Evolutionary conservation across 2,329 filamentous ascomycete genomes (phyloP).

Genomic region (Fusarium sp.): DNA sequence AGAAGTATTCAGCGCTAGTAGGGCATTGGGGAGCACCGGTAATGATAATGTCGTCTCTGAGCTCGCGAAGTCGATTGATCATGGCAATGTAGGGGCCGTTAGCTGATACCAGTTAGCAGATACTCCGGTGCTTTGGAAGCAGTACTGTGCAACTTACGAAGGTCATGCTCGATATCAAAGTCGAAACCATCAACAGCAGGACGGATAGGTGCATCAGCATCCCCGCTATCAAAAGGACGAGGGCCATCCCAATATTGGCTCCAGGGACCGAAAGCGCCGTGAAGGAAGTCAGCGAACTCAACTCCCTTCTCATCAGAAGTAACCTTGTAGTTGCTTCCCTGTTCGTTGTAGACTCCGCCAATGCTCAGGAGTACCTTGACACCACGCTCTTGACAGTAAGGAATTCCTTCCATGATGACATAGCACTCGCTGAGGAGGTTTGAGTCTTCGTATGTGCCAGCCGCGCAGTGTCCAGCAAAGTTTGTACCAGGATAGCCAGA

Average conservation of each 20-base stretch:
- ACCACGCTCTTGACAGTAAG: slow-evolving; percentile 56
- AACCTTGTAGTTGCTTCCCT: slow-evolving; percentile 52
- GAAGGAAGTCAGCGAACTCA: slow-evolving; percentile 56
- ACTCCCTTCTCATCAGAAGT: slow-evolving; percentile 49
- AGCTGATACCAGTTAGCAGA: slow-evolving; percentile 38
- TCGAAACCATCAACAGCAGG: slow-evolving; percentile 58
- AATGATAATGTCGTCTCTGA: slow-evolving; percentile 53
- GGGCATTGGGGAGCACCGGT: slow-evolving; percentile 62
- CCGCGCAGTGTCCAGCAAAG: slow-evolving; percentile 57
- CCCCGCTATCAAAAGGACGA: slow-evolving; percentile 55
- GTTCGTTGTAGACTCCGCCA: slow-evolving; percentile 51
- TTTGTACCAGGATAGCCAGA: slow-evolving; percentile 56
- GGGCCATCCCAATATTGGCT: slow-evolving; percentile 50
- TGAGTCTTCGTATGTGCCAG: slow-evolving; percentile 41
- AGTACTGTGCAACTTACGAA: slow-evolving; percentile 46
- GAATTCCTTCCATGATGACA: slow-evolving; percentile 55
- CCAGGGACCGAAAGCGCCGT: slow-evolving; percentile 56
- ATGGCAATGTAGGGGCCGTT: slow-evolving; percentile 56
- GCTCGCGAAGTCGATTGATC: slow-evolving; percentile 53
- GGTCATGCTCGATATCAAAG: slow-evolving; percentile 56
- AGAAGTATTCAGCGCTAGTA: slow-evolving; percentile 44
- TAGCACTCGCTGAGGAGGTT: slow-evolving; percentile 53
- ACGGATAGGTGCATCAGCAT: slow-evolving; percentile 40
- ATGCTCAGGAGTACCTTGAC: slow-evolving; percentile 60
- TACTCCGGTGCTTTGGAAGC: neutral